phyloP scores from a whole-genome alignment of 169 alveolate genomes.

The Miamiensis avidus region DNA sequence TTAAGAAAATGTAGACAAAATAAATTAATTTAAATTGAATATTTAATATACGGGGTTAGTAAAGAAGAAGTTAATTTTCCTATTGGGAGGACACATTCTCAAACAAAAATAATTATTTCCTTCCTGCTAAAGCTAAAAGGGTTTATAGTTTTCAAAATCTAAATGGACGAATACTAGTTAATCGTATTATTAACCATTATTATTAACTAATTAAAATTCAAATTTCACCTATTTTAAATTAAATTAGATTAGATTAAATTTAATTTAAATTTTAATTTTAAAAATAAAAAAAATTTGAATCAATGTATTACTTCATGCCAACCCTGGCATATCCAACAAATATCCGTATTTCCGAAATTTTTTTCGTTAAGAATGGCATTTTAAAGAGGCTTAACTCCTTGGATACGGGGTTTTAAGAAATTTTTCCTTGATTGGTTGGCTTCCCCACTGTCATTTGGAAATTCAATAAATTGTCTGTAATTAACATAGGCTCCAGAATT shows the following conservation, averaged over 20 bases:
- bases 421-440: background rate
- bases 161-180: constrained; percentile 61
- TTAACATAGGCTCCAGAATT: constrained; percentile 57
- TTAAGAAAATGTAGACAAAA: too few relatives aligned
- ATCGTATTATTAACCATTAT: constrained; percentile 33
- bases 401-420: constrained; percentile 36
- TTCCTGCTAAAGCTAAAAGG: constrained; percentile 43
- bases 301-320: constrained; percentile 63
- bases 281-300: constrained; percentile 46
- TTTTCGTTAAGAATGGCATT: constrained; percentile 7
- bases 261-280: too few relatives aligned
- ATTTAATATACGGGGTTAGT: constrained; percentile 31
- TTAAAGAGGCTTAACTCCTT: constrained; percentile 37
- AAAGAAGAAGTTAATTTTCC: constrained; percentile 51
- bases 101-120: constrained; percentile 47
- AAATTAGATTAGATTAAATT: too few relatives aligned
- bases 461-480: constrained; percentile 61
- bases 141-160: constrained; percentile 64
- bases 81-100: constrained; percentile 70
- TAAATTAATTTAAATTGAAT: too few relatives aligned
- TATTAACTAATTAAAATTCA: constrained; percentile 9
- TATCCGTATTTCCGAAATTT: constrained; percentile 52
- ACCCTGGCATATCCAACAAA: constrained; percentile 78
- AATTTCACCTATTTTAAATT: background rate
- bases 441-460: constrained; percentile 23